A percentile compares a stretch with the other conserved stretches of the same genome.
Evolutionary conservation across 1,284 basidiomycete species (phyloP).

Genomic region (Tilletia caries): DNA sequence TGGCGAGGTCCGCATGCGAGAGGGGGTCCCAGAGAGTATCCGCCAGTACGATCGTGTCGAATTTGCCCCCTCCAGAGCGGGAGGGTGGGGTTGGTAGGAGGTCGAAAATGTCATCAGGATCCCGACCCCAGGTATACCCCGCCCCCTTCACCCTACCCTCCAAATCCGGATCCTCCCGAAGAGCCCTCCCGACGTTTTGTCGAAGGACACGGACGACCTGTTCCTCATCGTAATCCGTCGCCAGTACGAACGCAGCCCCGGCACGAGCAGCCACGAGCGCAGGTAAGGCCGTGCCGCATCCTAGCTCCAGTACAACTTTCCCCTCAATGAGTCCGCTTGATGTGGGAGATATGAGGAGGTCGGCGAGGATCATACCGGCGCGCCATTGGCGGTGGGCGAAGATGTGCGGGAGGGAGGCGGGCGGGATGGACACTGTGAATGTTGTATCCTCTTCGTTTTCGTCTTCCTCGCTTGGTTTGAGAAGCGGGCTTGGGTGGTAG

Average conservation of each 20-base stretch:
- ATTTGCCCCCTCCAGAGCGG: constrained; percentile 11
- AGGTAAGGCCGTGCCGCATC: constrained; percentile 46
- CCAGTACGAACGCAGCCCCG: constrained; percentile 15
- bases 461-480: no score
- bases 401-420: constrained; percentile 45
- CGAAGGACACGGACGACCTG: constrained; percentile 40
- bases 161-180: neutral
- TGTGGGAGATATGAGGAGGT: constrained; percentile 23
- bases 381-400: constrained; percentile 53
- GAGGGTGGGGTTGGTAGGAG: constrained; percentile 23
- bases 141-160: constrained; percentile 23
- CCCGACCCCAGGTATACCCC: constrained; percentile 47
- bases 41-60: constrained; percentile 44
- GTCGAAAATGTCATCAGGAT: constrained; percentile 42
- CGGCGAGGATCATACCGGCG: constrained; percentile 49
- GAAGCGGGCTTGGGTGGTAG: constrained; percentile 15
- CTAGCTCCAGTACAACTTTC: constrained; percentile 39
- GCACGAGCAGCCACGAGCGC: constrained; percentile 34
- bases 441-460: neutral
- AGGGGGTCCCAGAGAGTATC: constrained; percentile 52
- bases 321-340: constrained; percentile 21
- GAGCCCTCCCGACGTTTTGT: constrained; percentile 30
- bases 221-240: constrained; percentile 48
- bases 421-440: constrained; percentile 35
- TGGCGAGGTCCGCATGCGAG: constrained; percentile 42